Base-by-base conservation (phyloP, 768 basidiomycete species). In the Termitomyces eurrhizus region DNA sequence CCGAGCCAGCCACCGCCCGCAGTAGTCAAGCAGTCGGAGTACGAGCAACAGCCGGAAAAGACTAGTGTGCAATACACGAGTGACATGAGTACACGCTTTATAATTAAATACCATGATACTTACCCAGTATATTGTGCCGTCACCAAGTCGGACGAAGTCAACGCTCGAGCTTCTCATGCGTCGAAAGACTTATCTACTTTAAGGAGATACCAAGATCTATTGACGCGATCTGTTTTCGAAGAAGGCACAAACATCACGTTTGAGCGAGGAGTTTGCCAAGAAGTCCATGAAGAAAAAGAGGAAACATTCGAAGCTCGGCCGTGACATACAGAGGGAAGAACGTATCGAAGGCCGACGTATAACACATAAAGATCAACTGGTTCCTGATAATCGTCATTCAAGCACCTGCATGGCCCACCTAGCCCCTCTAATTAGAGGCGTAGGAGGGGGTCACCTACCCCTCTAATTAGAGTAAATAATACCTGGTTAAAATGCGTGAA, bases 41-140 rank as follows among this genome's bases (percentile, higher is more conserved):
- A 42, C 24, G 53, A 42, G 62, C 48, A 37, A 55, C 57, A 24
- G 51, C 55, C 18, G 62, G 56, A 44, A 60, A 44, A 60, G 62
- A 55, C 1, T 55, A 55, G 41, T 33, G 18, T 44, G 29, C n/a
- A 51, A 18, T 51, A 42, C 16, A 16, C 26, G 26, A 14, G 29
- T 32, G 29, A 49, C 3, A 49, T 7, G 16, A 29, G 29, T 14
- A 29, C 48, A 9, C 6, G 48, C 14, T 12, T 29, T 32, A 14
- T 29, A 16, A 49, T 49, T 32, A 32, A 29, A 48, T 48, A 48
- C 7, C 42, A 44, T 3, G 11, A 11, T 21, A 44, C 16, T 14
- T 8, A 48, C 5, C 24, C 24, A 26, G 12, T 29, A 5, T 46
- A 26, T 24, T 24, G n/a, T 46, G 21, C 45, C 26, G 13, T 26